Evolutionary conservation across 1,139 yeast genomes (phyloP), one percentile per base, ranked within the genome.

Genomic region (Kodamaea plutei): DNA sequence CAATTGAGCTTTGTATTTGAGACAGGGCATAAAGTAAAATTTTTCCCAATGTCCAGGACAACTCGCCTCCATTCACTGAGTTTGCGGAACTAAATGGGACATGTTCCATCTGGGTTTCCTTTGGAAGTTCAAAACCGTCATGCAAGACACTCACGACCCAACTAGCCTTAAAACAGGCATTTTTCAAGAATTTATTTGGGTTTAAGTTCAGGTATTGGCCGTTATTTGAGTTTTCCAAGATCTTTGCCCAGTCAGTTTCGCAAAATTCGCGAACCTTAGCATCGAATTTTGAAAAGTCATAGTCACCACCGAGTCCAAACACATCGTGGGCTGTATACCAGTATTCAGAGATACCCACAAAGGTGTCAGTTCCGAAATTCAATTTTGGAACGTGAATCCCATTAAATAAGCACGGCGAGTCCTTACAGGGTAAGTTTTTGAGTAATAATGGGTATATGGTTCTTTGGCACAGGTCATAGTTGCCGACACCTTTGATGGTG

Each of bases 321-420:
- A 84, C 76, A 47, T 84, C 93, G 48, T 83, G 81, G 4, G 91
- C 88, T 2, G 91, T 82, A 48, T 84, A 84, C 91, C 91, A 83
- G 55, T 81, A 84, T 47, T 84, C 94, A 1, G 89, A 80, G 13
- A 82, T 75, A 0, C 94, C 94, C 22, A 84, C 76, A 54, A 84
- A 83, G 44, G 73, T 78, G 46, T 83, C 91, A 31, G 64, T 65
- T n/a, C 70, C 67, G 45, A 81, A 84, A 50, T 83, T 79, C 36
- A 84, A 70, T 26, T 63, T 64, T 8, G 94, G 94, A 0, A 83
- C 87, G 56, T 82, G 91, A 9, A 82, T 80, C 20, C 93, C 94
- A 52, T 83, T 82, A 50, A 84, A 84, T 11, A 83, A 57, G 53
- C 94, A 84, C 2, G 91, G 91, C 14, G 72, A 73, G 33, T 79